A percentile compares a stretch with the other conserved stretches of the same genome.
These are phyloP conservation scores for Tulasnella sp. DNA, from an alignment of 768 basidiomycete genomes.

Conservation along the genomic window DNA sequence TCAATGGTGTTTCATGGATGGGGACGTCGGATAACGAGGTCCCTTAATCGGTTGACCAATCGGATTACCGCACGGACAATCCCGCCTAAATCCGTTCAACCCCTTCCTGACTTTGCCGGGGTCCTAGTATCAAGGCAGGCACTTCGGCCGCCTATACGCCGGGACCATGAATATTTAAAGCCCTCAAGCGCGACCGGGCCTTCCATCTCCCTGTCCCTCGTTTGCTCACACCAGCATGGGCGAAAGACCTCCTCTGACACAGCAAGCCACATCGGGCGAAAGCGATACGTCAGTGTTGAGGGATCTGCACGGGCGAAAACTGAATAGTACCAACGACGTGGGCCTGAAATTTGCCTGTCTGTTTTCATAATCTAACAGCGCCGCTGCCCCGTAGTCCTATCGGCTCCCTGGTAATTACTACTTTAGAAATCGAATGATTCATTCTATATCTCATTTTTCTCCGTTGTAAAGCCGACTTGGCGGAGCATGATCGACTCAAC, in stretches of 20 bases:
- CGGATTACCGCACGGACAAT: no score
- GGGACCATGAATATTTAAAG: no score
- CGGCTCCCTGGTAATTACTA: neutral
- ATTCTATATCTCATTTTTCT: no score
- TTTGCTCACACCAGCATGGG: neutral
- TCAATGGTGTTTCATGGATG: constrained; percentile 32
- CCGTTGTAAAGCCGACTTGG: neutral
- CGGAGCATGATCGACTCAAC: constrained; percentile 21
- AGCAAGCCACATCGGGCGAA: neutral
- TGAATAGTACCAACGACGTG: constrained; percentile 27
- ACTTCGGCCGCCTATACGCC: no score
- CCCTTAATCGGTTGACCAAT: no score
- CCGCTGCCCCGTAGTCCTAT: neutral
- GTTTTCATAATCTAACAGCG: neutral
- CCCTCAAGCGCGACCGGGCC: neutral
- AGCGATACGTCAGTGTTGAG: neutral
- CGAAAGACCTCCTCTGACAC: neutral
- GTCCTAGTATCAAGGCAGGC: no score
- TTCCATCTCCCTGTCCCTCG: neutral
- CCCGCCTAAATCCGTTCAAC: no score
- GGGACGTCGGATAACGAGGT: constrained; percentile 32
- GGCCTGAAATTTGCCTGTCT: neutral
- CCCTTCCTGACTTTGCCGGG: no score
- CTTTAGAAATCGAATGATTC: neutral
- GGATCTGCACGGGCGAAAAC: constrained; percentile 19